Percentiles rank a stretch among this genome's conserved stretches.
These are phyloP conservation scores for Bremia lactucae DNA, from an alignment of 352 stramenopile genomes.

Conservation along the genomic window DNA sequence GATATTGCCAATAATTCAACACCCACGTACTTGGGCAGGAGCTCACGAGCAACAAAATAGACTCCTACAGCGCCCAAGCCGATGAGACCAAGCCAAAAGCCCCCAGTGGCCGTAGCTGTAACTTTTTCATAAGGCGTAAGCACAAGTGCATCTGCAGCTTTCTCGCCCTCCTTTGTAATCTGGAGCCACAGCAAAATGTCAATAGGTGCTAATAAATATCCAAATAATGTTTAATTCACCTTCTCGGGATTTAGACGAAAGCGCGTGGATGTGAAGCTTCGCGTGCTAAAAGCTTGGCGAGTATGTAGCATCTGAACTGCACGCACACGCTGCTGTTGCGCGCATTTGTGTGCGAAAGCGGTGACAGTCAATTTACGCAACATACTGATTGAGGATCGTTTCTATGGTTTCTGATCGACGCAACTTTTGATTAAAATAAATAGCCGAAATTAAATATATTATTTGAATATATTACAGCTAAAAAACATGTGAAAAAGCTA, in stretches of 20 bases:
- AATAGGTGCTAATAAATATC: neutral
- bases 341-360: slow-evolving; percentile 14
- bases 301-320: slow-evolving; percentile 15
- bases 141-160: slow-evolving; percentile 66
- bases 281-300: slow-evolving; percentile 9
- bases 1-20: neutral
- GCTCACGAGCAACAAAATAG: slow-evolving; percentile 88
- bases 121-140: slow-evolving; percentile 92
- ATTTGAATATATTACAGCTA: neutral
- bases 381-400: slow-evolving; percentile 16
- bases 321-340: slow-evolving; percentile 12
- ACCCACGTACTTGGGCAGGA: slow-evolving; percentile 77
- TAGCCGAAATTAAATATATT: neutral
- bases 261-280: slow-evolving; percentile 35
- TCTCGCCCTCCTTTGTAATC: slow-evolving; percentile 34
- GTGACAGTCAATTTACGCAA: slow-evolving; percentile 19
- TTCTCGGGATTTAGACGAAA: slow-evolving; percentile 47
- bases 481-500: too few relatives aligned
- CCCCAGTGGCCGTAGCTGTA: slow-evolving; percentile 77
- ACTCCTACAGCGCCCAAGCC: slow-evolving; percentile 79
- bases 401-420: slow-evolving; percentile 2
- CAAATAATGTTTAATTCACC: slow-evolving; percentile 12
- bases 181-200: slow-evolving; percentile 10
- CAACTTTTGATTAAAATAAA: slow-evolving; percentile 12
- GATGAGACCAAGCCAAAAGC: slow-evolving; percentile 82